Percentiles rank a stretch among this genome's conserved stretches.
These are phyloP conservation scores for Phytopythium litorale DNA, from an alignment of 352 stramenopile genomes.

Conservation along the genomic window DNA sequence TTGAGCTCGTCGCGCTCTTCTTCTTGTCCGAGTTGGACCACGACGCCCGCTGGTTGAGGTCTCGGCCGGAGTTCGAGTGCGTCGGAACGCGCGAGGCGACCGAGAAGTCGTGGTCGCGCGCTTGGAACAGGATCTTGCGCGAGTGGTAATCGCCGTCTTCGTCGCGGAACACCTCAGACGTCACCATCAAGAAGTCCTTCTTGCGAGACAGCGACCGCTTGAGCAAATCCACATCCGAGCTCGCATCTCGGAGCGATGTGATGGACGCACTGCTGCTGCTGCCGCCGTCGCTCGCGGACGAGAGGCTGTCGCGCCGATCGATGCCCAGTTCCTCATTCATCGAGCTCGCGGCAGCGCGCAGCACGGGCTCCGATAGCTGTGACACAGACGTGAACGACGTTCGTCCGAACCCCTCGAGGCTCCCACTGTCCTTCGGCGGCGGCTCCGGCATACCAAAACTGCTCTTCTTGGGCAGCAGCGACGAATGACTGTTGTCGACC, in stretches of 20 bases:
- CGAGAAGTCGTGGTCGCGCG: conserved; percentile 81
- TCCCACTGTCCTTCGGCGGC: conserved; percentile 33
- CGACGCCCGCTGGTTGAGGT: conserved; percentile 42
- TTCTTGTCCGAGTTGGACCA: conserved; percentile 26
- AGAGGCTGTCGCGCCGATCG: conserved; percentile 37
- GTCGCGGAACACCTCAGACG: conserved; percentile 84
- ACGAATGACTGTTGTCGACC: conserved; percentile 24
- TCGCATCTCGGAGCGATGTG: conserved; percentile 13
- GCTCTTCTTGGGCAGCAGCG: conserved; percentile 42
- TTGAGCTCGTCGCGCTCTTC: conserved; percentile 24
- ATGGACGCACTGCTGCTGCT: conserved; percentile 26
- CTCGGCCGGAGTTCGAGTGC: conserved; percentile 59
- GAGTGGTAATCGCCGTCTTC: conserved; percentile 83
- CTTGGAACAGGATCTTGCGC: conserved; percentile 88
- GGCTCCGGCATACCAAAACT: conserved; percentile 33
- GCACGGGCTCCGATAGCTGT: conserved; percentile 39
- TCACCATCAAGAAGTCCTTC: conserved; percentile 91
- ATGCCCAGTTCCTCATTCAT: conserved; percentile 19
- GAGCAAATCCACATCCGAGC: conserved; percentile 66
- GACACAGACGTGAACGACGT: conserved; percentile 78
- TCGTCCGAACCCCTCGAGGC: conserved; percentile 52
- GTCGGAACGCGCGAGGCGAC: conserved; percentile 74
- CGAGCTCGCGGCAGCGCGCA: conserved; percentile 17
- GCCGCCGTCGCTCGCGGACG: conserved; percentile 38
- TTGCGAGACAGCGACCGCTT: conserved; percentile 84